phyloP scores from a whole-genome alignment of 2,329 filamentous ascomycete species.

The Penicillium brasilianum region DNA sequence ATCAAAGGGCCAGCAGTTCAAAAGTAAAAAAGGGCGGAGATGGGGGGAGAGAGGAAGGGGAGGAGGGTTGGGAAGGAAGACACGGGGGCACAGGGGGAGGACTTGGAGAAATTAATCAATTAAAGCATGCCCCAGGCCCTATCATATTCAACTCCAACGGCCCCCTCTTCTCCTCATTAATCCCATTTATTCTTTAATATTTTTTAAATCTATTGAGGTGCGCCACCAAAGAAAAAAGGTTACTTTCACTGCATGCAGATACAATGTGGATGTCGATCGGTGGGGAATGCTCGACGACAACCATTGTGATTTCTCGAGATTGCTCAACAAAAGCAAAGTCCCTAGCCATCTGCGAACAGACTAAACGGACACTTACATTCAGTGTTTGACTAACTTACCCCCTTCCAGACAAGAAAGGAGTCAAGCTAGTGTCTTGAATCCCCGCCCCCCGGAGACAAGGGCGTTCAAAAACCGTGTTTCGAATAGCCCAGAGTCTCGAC shows the following conservation, averaged over 20 bases:
- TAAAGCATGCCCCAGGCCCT: constrained; percentile 15
- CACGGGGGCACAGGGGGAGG: constrained; percentile 5
- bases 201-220: background rate
- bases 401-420: no score
- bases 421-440: background rate
- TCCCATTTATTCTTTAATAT: background rate
- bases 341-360: background rate
- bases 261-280: constrained; percentile 26
- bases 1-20: background rate
- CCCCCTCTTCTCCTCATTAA: background rate
- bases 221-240: constrained; percentile 20
- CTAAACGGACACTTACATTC: background rate
- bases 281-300: constrained; percentile 20
- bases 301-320: background rate
- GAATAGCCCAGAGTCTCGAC: constrained; percentile 6
- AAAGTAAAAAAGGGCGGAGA: constrained; percentile 2
- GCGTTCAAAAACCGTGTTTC: constrained; percentile 1
- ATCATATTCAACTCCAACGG: background rate
- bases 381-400: no score
- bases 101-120: constrained; percentile 5
- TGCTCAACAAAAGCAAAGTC: background rate
- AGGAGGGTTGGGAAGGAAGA: constrained; percentile 26
- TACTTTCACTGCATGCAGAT: constrained; percentile 31
- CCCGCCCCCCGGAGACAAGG: background rate
- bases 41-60: constrained; percentile 13